These are phyloP conservation scores for Termitomyces sp. DNA, from an alignment of 768 basidiomycete genomes.

Conservation along the genomic window DNA sequence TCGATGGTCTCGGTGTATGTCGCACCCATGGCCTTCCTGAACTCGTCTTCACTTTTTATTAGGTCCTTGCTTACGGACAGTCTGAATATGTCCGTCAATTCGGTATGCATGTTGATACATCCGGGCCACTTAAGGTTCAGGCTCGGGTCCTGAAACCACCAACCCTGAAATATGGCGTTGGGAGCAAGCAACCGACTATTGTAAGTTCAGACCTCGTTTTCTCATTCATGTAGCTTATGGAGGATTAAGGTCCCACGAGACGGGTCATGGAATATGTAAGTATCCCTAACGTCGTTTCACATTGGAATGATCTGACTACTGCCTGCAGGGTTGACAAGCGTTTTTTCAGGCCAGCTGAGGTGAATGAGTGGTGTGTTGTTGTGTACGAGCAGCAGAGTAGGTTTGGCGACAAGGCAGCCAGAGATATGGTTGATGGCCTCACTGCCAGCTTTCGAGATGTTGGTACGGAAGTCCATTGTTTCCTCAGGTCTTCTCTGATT, in stretches of 20 bases:
- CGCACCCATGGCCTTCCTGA: background rate
- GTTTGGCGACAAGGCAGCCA: constrained; percentile 43
- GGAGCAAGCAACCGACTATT: constrained; percentile 51
- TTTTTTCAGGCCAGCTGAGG: constrained; percentile 52
- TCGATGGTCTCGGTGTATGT: constrained; percentile 46
- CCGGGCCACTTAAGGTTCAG: constrained; percentile 48
- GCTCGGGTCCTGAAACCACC: constrained; percentile 66
- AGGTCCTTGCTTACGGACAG: constrained; percentile 66
- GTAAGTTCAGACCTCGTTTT: constrained; percentile 30
- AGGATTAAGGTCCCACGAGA: constrained; percentile 48
- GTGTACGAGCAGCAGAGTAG: constrained; percentile 59
- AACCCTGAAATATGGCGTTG: constrained; percentile 57
- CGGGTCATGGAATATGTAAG: constrained; percentile 77
- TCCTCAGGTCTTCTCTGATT: background rate
- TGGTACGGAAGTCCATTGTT: constrained; percentile 37
- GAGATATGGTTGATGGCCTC: constrained; percentile 54
- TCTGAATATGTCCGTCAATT: constrained; percentile 74
- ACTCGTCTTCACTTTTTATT: background rate
- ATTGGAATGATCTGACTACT: background rate
- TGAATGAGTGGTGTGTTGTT: constrained; percentile 59
- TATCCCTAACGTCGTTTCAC: constrained; percentile 8
- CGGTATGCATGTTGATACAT: constrained; percentile 56
- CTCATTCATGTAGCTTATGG: background rate
- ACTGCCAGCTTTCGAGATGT: constrained; percentile 45
- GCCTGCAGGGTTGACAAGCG: constrained; percentile 62